Base-by-base conservation (phyloP, 2,329 filamentous ascomycete species). In the Clarireedia sp. region DNA sequence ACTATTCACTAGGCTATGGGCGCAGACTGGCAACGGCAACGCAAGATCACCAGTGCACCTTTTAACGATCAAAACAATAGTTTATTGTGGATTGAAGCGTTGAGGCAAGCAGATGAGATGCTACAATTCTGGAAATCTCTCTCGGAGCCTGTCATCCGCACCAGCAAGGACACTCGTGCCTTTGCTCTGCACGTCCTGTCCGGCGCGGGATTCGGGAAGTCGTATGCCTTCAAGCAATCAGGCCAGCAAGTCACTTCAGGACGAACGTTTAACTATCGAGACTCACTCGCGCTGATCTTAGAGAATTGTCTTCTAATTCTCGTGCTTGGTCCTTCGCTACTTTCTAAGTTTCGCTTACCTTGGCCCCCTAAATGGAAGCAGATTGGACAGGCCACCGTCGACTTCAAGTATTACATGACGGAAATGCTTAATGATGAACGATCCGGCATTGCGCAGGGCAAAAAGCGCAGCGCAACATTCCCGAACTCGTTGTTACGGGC, bases 21-120 rank as follows among this genome's bases (percentile, higher is more conserved):
- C 2, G 3, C 21, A 48, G 44, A 54, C 17, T 54, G 51, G 51
- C 44, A 54, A 24, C n/a, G 51, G 2, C 33, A 54, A 5, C 51
- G 44, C n/a, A 47, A 48, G 10, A 54, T 54, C 2, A 54, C 23
- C 1, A 48, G 33, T 8, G 43, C 44, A 2, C 43, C 43, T 7
- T 48, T 41, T 16, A 54, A 54, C 26, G 43, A 54, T 5, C 36
- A 48, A 41, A 54, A 48, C 5, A 54, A 23, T 3, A 8, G 33
- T 12, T 8, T 48, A 21, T 44, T 48, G 9, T 54, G 51, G 44
- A 54, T 29, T 9, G 51, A 54, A n/a, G 29, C 33, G 1, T 8
- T 40, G 12, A 48, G 33, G 6, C 51, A 54, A n/a, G 51, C 51
- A 21, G 33, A 48, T 21, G 51, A 54, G n/a, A 54, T 41, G 10